phyloP scores from a whole-genome alignment of 1,284 basidiomycete species.

The Entoloma clypeatum region DNA sequence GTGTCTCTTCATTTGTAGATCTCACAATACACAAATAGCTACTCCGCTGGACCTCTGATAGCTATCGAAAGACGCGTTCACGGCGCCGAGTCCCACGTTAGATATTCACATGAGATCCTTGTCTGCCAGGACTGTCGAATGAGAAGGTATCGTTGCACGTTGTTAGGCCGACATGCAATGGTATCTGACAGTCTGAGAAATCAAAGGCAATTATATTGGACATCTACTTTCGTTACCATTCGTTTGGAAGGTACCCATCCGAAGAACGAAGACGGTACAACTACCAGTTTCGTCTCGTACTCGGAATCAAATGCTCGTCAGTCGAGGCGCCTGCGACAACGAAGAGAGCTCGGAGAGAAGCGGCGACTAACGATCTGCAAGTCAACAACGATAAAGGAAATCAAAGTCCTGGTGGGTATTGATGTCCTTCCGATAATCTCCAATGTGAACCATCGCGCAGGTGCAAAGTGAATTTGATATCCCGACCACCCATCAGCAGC shows the following conservation, averaged over 20 bases:
- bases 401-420: conserved; percentile 62
- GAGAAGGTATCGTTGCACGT: conserved; percentile 44
- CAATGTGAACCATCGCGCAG: conserved; percentile 29
- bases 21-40: conserved; percentile 39
- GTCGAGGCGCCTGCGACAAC: conserved; percentile 62
- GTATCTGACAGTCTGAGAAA: background rate
- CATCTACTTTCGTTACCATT: conserved; percentile 48
- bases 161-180: too few relatives aligned
- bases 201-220: conserved; percentile 47
- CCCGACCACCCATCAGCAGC: conserved; percentile 68
- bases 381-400: conserved; percentile 66
- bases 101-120: conserved; percentile 45
- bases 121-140: conserved; percentile 62
- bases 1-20: conserved; percentile 2
- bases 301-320: conserved; percentile 41
- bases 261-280: conserved; percentile 16
- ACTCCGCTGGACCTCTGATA: conserved; percentile 55
- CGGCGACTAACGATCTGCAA: conserved; percentile 56
- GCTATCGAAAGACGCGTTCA: conserved; percentile 41
- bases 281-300: conserved; percentile 21
- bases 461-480: conserved; percentile 58
- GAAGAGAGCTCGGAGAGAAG: conserved; percentile 45
- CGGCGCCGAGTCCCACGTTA: conserved; percentile 26
- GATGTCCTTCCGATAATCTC: background rate
- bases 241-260: conserved; percentile 30